Percentiles rank a stretch among this genome's conserved stretches.
These are phyloP conservation scores for Rhodomyrtus psidioides DNA, from an alignment of 441 rosid species.

Conservation along the genomic window DNA sequence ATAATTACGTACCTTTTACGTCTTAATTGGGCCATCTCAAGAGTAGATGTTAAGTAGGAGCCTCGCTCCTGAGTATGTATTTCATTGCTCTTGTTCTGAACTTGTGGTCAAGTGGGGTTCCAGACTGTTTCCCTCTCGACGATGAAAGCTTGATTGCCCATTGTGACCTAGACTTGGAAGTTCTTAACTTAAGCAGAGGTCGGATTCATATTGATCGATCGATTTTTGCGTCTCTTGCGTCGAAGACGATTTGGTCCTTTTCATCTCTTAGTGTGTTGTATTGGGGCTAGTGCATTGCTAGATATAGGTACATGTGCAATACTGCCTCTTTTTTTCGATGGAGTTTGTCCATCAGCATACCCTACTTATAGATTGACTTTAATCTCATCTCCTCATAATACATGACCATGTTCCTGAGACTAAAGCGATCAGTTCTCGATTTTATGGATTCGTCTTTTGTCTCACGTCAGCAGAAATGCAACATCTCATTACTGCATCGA, in stretches of 20 bases:
- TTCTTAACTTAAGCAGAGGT: not conserved
- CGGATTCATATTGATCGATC: accelerated
- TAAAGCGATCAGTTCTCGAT: not conserved
- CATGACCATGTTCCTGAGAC: accelerated
- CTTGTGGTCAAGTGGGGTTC: not conserved
- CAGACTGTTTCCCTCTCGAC: accelerated
- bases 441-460: not conserved
- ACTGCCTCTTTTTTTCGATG: not conserved
- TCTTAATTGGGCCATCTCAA: not conserved
- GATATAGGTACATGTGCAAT: accelerated
- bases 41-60: not conserved
- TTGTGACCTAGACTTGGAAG: accelerated
- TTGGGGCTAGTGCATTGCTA: accelerated
- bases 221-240: accelerated
- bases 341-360: not conserved
- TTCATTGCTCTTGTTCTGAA: not conserved
- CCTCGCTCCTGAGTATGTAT: not conserved
- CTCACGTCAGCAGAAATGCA: not conserved
- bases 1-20: not conserved
- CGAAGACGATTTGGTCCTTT: not conserved
- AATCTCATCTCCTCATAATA: not conserved
- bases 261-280: not conserved
- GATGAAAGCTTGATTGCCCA: not conserved
- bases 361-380: not conserved
- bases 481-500: not conserved